A percentile compares a stretch with the other conserved stretches of the same genome.
Conservation (phyloP, 306 rosid species). For the Mimosa bimucronata region DNA sequence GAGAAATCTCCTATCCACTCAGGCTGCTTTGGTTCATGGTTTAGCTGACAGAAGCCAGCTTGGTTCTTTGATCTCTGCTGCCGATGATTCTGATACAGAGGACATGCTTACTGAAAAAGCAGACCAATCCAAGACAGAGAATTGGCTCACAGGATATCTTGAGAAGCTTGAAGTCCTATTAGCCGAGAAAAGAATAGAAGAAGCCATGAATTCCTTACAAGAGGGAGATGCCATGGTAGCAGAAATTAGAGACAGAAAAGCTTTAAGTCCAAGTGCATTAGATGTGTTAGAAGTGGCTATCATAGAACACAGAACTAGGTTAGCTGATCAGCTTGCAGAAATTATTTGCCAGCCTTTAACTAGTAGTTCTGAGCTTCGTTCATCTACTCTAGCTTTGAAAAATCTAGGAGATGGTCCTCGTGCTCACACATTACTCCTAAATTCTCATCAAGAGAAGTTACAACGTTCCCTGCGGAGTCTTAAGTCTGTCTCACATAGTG, state of each 20-base stretch:
- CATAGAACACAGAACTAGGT: conserved; percentile 57
- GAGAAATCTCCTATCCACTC: conserved; percentile 84
- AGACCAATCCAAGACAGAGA: conserved; percentile 58
- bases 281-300: conserved; percentile 54
- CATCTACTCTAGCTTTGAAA: conserved; percentile 63
- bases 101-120: conserved; percentile 44
- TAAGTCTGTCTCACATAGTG: conserved; percentile 45
- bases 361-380: conserved; percentile 62
- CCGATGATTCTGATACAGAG: conserved; percentile 54
- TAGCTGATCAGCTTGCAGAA: conserved; percentile 82
- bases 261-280: conserved; percentile 48
- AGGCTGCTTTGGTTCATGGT: conserved; percentile 80
- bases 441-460: conserved; percentile 61
- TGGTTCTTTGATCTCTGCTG: conserved; percentile 47
- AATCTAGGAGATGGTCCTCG: conserved; percentile 88
- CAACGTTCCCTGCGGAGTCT: conserved; percentile 48
- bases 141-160: conserved; percentile 67
- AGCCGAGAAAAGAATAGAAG: conserved; percentile 83
- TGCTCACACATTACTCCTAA: conserved; percentile 70
- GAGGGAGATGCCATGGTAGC: conserved; percentile 58
- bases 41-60: conserved; percentile 72
- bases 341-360: conserved; percentile 69
- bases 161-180: conserved; percentile 79
- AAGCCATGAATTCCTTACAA: conserved; percentile 70
- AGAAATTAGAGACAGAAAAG: conserved; percentile 45